Evolutionary conservation across 169 alveolate genomes (phyloP).

Genomic region (Pseudocohnilembus persalinus): DNA sequence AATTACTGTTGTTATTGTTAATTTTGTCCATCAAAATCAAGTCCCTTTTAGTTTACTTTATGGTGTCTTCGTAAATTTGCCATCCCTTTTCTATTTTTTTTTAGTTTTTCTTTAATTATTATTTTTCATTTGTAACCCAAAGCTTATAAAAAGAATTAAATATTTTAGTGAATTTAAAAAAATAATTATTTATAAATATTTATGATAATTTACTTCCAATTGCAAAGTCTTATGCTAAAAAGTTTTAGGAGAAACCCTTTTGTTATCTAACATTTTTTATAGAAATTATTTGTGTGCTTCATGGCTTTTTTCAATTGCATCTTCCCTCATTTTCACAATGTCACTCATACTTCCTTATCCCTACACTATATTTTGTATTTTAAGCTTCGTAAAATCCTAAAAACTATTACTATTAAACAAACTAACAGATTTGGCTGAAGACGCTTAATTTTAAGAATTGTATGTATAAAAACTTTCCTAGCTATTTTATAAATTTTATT

Average conservation of each 20-base stretch:
- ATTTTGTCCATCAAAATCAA: not conserved
- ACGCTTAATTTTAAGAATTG: too few species aligned
- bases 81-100: slow-evolving; percentile 19
- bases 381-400: not conserved
- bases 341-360: slow-evolving; percentile 19
- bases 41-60: slow-evolving; percentile 17
- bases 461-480: too few species aligned
- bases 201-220: not conserved
- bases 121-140: not conserved
- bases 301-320: not conserved
- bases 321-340: slow-evolving; percentile 18
- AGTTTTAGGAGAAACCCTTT: not conserved
- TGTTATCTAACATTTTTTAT: slow-evolving; percentile 2
- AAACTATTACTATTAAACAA: not conserved
- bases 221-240: not conserved
- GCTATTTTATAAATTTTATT: too few species aligned
- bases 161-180: not conserved
- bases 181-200: too few species aligned
- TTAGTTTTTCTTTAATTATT: not conserved
- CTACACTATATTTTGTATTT: not conserved
- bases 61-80: slow-evolving; percentile 7
- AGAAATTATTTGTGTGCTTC: not conserved
- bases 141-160: too few species aligned
- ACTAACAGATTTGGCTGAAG: not conserved
- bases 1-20: not conserved